These are phyloP conservation scores for Gossypium gossypioides DNA, from an alignment of 441 rosid genomes.

Conservation along the genomic window DNA sequence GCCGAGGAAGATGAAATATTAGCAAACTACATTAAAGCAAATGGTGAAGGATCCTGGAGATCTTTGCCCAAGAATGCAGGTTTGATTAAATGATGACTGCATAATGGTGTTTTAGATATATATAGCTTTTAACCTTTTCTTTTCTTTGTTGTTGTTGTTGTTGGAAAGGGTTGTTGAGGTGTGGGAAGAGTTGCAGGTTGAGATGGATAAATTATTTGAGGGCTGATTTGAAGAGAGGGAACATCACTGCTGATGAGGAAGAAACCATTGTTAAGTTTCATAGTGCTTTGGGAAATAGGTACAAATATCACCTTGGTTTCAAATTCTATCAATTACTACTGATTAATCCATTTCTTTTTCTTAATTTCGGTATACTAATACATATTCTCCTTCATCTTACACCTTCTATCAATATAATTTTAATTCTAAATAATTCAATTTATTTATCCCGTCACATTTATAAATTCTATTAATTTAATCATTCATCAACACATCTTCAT, in stretches of 20 bases:
- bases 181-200: conserved; percentile 87
- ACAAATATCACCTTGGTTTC: not conserved
- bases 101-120: no score
- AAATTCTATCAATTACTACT: not conserved
- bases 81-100: not conserved
- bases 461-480: no score
- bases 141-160: not conserved
- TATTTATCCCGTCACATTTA: no score
- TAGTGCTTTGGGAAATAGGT: conserved; percentile 64
- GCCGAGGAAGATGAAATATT: conserved; percentile 63
- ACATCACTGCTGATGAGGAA: conserved; percentile 63
- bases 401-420: no score
- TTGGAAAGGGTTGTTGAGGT: conserved; percentile 50
- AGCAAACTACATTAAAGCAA: conserved; percentile 40
- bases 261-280: conserved; percentile 63
- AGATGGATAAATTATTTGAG: conserved; percentile 86
- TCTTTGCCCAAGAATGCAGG: conserved; percentile 79
- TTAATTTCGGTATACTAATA: not conserved
- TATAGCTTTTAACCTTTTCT: no score
- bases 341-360: not conserved
- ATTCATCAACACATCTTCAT: no score
- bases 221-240: conserved; percentile 70
- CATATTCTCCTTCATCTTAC: no score
- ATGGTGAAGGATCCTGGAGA: conserved; percentile 80
- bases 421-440: no score